Base-by-base conservation (phyloP, 768 basidiomycete genomes). In the Panellus pusillus region DNA sequence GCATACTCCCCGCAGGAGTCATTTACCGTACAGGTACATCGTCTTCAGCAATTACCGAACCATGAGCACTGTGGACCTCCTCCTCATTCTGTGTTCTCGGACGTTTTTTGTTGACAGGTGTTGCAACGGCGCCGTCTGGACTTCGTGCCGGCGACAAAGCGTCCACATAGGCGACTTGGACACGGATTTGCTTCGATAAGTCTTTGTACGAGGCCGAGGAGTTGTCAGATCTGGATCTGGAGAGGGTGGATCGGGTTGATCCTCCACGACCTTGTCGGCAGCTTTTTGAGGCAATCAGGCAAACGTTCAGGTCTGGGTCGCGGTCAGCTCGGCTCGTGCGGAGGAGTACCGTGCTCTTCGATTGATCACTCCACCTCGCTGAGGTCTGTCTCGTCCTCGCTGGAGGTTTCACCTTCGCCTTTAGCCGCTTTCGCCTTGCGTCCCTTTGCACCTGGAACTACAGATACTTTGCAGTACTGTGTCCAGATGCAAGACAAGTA, bases 1-100 rank as follows among this genome's bases (percentile, higher is more conserved):
- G 72, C 17, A 87, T 73, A 32, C 84, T 83, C 20, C 66, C 70
- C 28, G 68, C 67, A 19, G 75, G 75, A 19, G 74, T 76, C 19
- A 64, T 63, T 44, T 68, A 68, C 20, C 65, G 73, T 17, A 62
- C 66, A 11, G 65, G 62, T 6, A 58, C 47, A 8, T 64, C 68
- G 13, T 60, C 63, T 19, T 66, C 58, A 32, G 58, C 48, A 24
- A 37, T 32, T n/a, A 24, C 48, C 24, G 47, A 48, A 44, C 17
- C 43, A 20, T 48, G 44, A 6, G 14, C 47, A 37, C 58, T 63
- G 18, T 63, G 63, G 35, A 54, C 50, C 5, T 73, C 77, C 7
- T 68, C 70, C 28, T 67, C 69, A 1, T 72, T 70, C 6, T 68
- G 67, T 18, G 68, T 54, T 47, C 77, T 65, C 9, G 64, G 55